Evolutionary conservation across 2,329 filamentous ascomycete species (phyloP).

Genomic region (Shiraia bambusicola): DNA sequence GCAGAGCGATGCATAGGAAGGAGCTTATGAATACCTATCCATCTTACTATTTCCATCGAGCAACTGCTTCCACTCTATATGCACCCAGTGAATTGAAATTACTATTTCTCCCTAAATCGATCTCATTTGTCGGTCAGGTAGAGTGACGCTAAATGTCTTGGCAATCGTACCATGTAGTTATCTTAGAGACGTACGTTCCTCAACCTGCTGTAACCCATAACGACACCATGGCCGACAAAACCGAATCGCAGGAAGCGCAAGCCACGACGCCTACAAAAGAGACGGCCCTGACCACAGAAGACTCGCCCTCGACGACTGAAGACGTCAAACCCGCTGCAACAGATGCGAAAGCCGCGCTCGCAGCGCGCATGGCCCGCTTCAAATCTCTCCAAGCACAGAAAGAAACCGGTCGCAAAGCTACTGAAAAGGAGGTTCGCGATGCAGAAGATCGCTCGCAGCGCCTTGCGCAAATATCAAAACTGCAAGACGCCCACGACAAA

Average conservation of each 20-base stretch:
- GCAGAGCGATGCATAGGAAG: not conserved
- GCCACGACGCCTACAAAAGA: conserved; percentile 9
- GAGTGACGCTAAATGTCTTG: conserved; percentile 13
- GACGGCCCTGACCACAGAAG: conserved; percentile 3
- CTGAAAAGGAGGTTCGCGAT: conserved; percentile 48
- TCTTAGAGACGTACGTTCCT: conserved; percentile 3
- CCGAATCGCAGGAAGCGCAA: conserved; percentile 10
- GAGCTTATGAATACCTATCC: too few relatives aligned
- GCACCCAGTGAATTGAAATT: too few relatives aligned
- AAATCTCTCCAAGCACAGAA: conserved; percentile 78
- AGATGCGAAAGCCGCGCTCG: conserved; percentile 37
- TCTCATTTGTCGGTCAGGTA: not conserved
- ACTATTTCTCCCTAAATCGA: too few relatives aligned
- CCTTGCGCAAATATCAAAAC: conserved; percentile 64
- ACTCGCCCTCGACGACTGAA: conserved; percentile 5
- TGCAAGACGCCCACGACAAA: conserved; percentile 84
- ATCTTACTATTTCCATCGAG: too few relatives aligned
- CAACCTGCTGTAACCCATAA: conserved; percentile 3
- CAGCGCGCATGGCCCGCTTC: conserved; percentile 67
- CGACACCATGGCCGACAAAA: conserved; percentile 24
- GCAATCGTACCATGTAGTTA: conserved; percentile 17
- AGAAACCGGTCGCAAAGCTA: conserved; percentile 60
- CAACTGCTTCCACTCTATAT: too few relatives aligned
- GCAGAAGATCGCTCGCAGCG: conserved; percentile 33
- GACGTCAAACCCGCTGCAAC: conserved; percentile 8